A percentile compares a stretch with the other conserved stretches of the same genome.
Conservation (phyloP, 495 filamentous ascomycete genomes). For the Tuber brumale region DNA sequence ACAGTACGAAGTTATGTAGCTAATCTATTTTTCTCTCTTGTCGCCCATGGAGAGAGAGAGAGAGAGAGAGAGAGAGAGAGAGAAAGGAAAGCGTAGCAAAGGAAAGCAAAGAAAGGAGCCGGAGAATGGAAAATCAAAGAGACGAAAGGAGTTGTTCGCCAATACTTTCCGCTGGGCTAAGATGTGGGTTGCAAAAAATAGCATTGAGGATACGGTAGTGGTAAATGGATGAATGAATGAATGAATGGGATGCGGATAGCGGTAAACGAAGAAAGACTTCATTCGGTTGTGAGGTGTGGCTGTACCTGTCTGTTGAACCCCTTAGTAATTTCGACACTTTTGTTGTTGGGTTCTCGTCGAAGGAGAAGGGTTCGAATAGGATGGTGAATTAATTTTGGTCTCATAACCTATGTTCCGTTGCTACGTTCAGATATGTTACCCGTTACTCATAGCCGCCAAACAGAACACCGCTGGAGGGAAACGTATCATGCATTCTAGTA, state of each 20-base stretch:
- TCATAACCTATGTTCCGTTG: background rate
- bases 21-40: background rate
- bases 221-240: background rate
- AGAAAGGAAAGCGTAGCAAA: background rate
- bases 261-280: background rate
- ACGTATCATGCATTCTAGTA: background rate
- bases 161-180: background rate
- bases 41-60: background rate
- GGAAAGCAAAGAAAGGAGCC: too few species aligned
- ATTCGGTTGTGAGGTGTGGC: background rate
- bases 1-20: background rate
- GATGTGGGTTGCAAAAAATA: slow-evolving; percentile 1
- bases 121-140: background rate
- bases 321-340: background rate
- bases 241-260: background rate
- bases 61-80: background rate
- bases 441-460: slow-evolving; percentile 5
- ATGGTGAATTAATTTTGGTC: background rate
- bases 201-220: background rate
- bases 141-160: background rate
- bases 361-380: background rate
- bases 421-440: background rate
- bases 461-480: background rate
- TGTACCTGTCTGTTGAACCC: background rate
- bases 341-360: background rate